Base-by-base conservation (phyloP, 1,284 basidiomycete genomes). In the Peniophora sp. region DNA sequence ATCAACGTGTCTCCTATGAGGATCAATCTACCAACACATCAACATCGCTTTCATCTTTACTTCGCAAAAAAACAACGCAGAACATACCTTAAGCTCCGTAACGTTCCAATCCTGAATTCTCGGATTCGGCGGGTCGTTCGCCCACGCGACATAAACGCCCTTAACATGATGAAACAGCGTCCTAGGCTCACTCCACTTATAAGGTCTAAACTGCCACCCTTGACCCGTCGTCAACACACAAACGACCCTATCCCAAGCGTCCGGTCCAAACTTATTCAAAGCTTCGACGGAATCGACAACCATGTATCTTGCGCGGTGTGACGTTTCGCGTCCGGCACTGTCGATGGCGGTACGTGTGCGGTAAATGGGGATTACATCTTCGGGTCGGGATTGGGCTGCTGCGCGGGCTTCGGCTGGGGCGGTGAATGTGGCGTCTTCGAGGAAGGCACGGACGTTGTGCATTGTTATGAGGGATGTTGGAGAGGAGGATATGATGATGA, bases 211-310 rank as follows among this genome's bases (percentile, higher is more conserved):
- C 66, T 98, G 96, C 96, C 96, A 99, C 47, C 87, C 85, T 61
- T 98, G 96, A 2, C 96, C 96, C 0, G 93, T 98, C 1, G 96
- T 98, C 78, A 97, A 87, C 11, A 99, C 96, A 58, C 92, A 96
- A 3, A 97, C 85, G 3, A 99, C 97, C 22, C 96, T 80, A 54
- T 96, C 92, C 93, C 93, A 96, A 3, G 92, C 87, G 56, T 95
- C 92, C 25, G 84, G 75, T 1, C 92, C 93, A 59, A 97, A 92
- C 66, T 97, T 95, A 45, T 81, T 79, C 41, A 98, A 72, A 0
- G 94, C 93, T 61, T 99, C 96, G 0, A 91, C 89, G 34, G 85
- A 87, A 68, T 99, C 95, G 12, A 99, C 89, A 3, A 97, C 83
- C 59, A 89, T 86, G 63, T 94, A 85, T 9, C 53, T 47, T 35